A percentile compares a stretch with the other conserved stretches of the same genome.
Conservation (phyloP, 768 basidiomycete species). For the Vishniacozyma victoriae region DNA sequence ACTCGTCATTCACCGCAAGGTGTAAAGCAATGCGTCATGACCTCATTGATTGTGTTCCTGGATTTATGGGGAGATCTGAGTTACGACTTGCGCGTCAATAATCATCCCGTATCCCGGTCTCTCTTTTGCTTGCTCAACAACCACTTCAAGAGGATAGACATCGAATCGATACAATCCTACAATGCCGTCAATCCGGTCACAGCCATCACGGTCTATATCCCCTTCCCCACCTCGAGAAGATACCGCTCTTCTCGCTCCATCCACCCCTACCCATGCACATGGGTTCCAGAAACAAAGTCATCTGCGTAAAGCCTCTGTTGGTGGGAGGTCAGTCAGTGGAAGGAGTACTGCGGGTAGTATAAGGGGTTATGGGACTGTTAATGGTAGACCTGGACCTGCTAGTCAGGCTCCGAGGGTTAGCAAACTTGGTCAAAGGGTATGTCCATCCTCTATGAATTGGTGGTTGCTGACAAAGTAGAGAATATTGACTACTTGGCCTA, state of each 20-base stretch:
- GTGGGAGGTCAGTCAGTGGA: conserved; percentile 25
- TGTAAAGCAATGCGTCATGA: no score
- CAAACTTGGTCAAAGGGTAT: conserved; percentile 39
- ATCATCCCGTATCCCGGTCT: no score
- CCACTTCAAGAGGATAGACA: no score
- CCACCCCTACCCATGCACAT: conserved; percentile 3
- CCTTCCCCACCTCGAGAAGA: conserved; percentile 24
- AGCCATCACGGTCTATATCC: background rate
- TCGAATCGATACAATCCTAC: no score
- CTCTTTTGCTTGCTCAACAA: no score
- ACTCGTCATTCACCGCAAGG: no score
- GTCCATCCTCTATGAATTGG: background rate
- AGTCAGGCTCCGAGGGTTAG: conserved; percentile 38
- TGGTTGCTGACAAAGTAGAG: conserved; percentile 18
- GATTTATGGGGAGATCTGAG: no score
- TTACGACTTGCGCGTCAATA: no score
- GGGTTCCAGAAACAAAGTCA: conserved; percentile 10
- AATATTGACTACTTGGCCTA: conserved; percentile 40
- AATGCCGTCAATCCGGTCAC: no score
- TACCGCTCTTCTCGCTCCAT: conserved; percentile 30
- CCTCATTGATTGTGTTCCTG: no score
- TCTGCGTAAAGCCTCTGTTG: conserved; percentile 24
- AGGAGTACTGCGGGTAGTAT: conserved; percentile 29
- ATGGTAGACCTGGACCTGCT: conserved; percentile 22
- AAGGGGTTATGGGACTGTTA: conserved; percentile 25